phyloP scores from a whole-genome alignment of 2,329 filamentous ascomycete genomes.

The Cladosporium sp. region DNA sequence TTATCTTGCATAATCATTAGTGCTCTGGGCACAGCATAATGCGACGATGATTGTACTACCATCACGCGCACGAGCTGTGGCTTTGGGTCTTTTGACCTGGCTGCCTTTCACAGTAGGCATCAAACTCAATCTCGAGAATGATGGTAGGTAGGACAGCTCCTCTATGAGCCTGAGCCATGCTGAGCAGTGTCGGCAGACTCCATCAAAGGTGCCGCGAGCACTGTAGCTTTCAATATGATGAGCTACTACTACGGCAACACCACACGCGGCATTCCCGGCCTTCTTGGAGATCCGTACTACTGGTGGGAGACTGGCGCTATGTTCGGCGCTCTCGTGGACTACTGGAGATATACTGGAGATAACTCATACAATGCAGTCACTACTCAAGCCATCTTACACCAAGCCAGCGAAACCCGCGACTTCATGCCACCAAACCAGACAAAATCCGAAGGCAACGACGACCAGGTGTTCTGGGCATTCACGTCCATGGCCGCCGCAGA shows the following conservation, averaged over 20 bases:
- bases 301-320: slow-evolving; percentile 71
- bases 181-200: slow-evolving; percentile 35
- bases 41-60: neutral
- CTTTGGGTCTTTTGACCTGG: neutral
- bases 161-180: neutral
- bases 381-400: slow-evolving; percentile 61
- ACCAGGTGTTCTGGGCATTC: slow-evolving; percentile 61
- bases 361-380: slow-evolving; percentile 62
- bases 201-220: slow-evolving; percentile 46
- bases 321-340: slow-evolving; percentile 69
- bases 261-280: slow-evolving; percentile 53
- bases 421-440: slow-evolving; percentile 57
- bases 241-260: slow-evolving; percentile 50
- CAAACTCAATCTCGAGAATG: neutral
- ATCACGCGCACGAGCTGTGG: neutral
- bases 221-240: slow-evolving; percentile 53
- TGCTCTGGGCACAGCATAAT: neutral
- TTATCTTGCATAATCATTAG: neutral
- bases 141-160: neutral
- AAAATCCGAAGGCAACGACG: slow-evolving; percentile 55
- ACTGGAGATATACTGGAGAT: slow-evolving; percentile 70
- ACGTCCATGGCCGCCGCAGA: slow-evolving; percentile 61
- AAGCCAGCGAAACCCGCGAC: slow-evolving; percentile 58
- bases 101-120: neutral
- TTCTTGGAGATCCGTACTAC: slow-evolving; percentile 63